Evolutionary conservation across 352 stramenopile species (phyloP).

Genomic region (Peronosclerospora sorghi): DNA sequence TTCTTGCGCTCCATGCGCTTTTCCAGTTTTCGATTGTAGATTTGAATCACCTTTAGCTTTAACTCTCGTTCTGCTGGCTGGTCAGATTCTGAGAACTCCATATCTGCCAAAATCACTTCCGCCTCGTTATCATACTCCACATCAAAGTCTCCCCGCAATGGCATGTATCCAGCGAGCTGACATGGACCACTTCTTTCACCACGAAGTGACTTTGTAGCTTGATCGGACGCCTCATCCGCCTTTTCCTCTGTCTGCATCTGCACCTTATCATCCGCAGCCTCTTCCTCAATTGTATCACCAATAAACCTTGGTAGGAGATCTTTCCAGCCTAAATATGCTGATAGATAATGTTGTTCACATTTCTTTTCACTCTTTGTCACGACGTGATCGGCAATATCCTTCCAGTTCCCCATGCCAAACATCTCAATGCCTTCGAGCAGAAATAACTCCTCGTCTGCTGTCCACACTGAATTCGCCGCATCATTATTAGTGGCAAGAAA

Average conservation of each 20-base stretch:
- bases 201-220: conserved; percentile 5
- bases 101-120: conserved; percentile 92
- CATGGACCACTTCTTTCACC: conserved; percentile 15
- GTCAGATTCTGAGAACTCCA: conserved; percentile 90
- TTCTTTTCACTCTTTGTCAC: conserved; percentile 80
- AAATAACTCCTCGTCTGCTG: conserved; percentile 91
- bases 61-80: conserved; percentile 85
- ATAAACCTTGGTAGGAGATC: conserved; percentile 61
- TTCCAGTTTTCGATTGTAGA: conserved; percentile 94
- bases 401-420: conserved; percentile 96
- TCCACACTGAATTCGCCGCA: conserved; percentile 60
- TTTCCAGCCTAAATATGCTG: conserved; percentile 49
- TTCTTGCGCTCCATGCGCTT: conserved; percentile 88
- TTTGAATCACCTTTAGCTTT: conserved; percentile 93
- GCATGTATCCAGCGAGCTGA: conserved; percentile 90
- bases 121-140: conserved; percentile 97
- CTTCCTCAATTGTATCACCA: conserved; percentile 24
- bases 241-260: conserved; percentile 22
- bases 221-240: conserved; percentile 11
- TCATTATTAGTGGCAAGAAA: conserved; percentile 3
- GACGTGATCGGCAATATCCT: conserved; percentile 84
- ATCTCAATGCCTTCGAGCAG: conserved; percentile 93
- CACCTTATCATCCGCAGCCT: background rate
- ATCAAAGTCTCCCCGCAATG: conserved; percentile 94
- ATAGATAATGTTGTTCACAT: conserved; percentile 85